Evolutionary conservation across 2,329 filamentous ascomycete species (phyloP).

Genomic region (Talaromyces sp.): DNA sequence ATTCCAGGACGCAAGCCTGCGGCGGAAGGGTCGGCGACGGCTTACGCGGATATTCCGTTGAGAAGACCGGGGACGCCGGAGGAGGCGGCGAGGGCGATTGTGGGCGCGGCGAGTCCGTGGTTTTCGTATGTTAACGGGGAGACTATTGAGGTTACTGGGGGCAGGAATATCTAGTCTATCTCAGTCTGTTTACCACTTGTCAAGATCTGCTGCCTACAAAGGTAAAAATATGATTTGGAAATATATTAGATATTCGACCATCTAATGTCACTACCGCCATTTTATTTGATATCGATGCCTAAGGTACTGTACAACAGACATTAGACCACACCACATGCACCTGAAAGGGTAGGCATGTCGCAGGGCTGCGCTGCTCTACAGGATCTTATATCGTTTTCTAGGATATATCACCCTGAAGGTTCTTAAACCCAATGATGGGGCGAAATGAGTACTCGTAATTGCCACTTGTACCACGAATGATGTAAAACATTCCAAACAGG

Average conservation of each 20-base stretch:
- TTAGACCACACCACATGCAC: not conserved
- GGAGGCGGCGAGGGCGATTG: conserved; percentile 73
- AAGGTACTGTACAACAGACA: not conserved
- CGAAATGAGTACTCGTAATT: not conserved
- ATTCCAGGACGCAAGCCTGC: conserved; percentile 55
- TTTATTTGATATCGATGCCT: not conserved
- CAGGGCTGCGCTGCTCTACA: not conserved
- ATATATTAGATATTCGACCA: not conserved
- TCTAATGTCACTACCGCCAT: not conserved
- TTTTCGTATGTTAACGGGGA: conserved; percentile 84
- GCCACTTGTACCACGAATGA: not conserved
- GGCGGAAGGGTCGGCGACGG: conserved; percentile 28
- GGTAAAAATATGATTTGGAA: not conserved
- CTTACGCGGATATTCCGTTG: conserved; percentile 70
- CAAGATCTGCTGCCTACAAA: not conserved
- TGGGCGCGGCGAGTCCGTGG: conserved; percentile 76
- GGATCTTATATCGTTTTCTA: not conserved
- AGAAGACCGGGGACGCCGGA: conserved; percentile 71
- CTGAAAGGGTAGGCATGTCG: not conserved
- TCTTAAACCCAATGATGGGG: not conserved
- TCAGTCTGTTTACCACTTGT: not conserved
- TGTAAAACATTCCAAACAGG: not conserved
- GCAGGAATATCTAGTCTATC: conserved; percentile 56
- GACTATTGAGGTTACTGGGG: conserved; percentile 82
- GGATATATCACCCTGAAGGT: not conserved